Conservation (phyloP, 352 stramenopile species). For the Globisporangium camurandrum region DNA sequence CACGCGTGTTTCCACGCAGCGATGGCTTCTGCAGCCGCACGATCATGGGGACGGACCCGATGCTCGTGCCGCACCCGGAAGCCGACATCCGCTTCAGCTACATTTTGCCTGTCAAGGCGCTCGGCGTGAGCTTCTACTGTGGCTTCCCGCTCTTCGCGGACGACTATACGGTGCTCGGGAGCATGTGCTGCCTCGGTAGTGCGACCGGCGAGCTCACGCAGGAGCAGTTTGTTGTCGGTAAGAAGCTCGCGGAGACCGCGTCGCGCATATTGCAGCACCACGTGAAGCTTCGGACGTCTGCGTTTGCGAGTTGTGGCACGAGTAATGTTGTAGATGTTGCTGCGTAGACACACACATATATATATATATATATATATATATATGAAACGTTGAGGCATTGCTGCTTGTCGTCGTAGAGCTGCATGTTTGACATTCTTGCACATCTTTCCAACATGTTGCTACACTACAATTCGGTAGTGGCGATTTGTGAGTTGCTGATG, state of each 20-base stretch:
- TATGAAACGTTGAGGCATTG: too few relatives aligned
- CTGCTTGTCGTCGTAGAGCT: too few relatives aligned
- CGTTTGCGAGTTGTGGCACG: neutral
- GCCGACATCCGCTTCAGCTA: constrained; percentile 3
- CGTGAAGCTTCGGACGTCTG: neutral
- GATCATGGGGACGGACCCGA: constrained; percentile 11
- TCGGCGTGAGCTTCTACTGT: constrained; percentile 13
- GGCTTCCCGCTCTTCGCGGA: constrained; percentile 14
- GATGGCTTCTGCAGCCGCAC: constrained; percentile 14
- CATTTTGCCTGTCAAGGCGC: neutral
- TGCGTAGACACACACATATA: neutral
- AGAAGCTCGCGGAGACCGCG: constrained; percentile 8
- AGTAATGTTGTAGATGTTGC: too few relatives aligned
- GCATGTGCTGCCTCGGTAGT: constrained; percentile 11
- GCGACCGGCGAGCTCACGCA: constrained; percentile 8
- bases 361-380: too few relatives aligned
- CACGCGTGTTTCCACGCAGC: constrained; percentile 7
- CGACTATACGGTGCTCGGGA: constrained; percentile 11
- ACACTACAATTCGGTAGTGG: too few relatives aligned
- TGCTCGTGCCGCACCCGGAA: constrained; percentile 14
- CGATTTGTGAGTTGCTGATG: too few relatives aligned
- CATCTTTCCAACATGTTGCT: too few relatives aligned
- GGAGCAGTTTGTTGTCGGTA: constrained; percentile 10
- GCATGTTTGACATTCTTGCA: too few relatives aligned
- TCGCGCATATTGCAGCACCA: constrained; percentile 8